phyloP scores from a whole-genome alignment of 495 filamentous ascomycete genomes.

The Barbatosphaeria neglecta region DNA sequence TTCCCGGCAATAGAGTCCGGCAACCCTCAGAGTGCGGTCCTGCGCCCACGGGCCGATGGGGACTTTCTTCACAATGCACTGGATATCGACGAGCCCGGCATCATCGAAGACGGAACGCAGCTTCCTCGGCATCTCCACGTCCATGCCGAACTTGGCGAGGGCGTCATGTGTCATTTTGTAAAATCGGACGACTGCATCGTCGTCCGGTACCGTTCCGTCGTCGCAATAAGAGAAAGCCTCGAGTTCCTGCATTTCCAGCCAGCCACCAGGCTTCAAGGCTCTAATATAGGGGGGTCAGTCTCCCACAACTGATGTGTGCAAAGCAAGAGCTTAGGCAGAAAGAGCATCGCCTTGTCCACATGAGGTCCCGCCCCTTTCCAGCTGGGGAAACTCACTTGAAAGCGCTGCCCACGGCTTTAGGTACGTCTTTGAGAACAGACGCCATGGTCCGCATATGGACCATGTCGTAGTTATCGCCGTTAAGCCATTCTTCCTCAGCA shows the following conservation, averaged over 20 bases:
- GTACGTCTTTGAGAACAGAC: constrained; percentile 39
- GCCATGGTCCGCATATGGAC: constrained; percentile 41
- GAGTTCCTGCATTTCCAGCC: constrained; percentile 39
- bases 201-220: constrained; percentile 24
- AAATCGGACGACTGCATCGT: constrained; percentile 22
- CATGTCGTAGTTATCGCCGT: constrained; percentile 37
- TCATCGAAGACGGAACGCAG: background rate
- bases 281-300: background rate
- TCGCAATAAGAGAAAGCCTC: constrained; percentile 20
- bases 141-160: constrained; percentile 12
- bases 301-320: background rate
- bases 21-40: background rate
- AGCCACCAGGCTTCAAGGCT: constrained; percentile 36
- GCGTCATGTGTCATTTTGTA: constrained; percentile 22
- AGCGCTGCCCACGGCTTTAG: constrained; percentile 27
- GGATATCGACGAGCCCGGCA: background rate
- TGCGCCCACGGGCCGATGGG: background rate
- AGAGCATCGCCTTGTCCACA: too few relatives aligned
- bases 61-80: background rate
- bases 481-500: constrained; percentile 43
- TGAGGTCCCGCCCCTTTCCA: too few relatives aligned
- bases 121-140: background rate
- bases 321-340: background rate
- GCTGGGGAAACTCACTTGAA: constrained; percentile 14
- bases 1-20: background rate